Conservation (phyloP, 768 basidiomycete species). For the Trametes villosa region DNA sequence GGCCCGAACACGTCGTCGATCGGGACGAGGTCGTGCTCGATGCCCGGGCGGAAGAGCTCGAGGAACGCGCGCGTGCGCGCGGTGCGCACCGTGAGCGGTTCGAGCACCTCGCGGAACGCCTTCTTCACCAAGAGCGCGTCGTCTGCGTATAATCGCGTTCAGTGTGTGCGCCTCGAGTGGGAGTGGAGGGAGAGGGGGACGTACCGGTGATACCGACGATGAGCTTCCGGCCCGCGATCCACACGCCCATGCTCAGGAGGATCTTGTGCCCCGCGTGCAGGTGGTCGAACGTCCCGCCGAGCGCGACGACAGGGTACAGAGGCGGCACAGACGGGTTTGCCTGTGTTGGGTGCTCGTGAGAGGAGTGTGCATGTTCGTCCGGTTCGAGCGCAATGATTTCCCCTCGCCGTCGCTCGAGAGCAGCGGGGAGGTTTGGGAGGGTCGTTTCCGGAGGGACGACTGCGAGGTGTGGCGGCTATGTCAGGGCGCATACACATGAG, state of each 20-base stretch:
- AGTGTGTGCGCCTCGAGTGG: not conserved
- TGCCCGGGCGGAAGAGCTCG: conserved; percentile 63
- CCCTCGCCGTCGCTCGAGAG: not conserved
- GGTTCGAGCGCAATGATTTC: conserved; percentile 24
- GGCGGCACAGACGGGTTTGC: conserved; percentile 29
- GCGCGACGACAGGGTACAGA: conserved; percentile 68
- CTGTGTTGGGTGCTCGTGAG: no score
- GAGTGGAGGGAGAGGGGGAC: conserved; percentile 20
- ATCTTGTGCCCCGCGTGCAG: conserved; percentile 98
- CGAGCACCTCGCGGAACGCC: conserved; percentile 65
- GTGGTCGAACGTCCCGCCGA: conserved; percentile 98
- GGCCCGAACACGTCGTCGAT: conserved; percentile 91
- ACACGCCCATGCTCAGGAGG: conserved; percentile 88
- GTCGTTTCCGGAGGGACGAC: conserved; percentile 14
- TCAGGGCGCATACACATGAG: conserved; percentile 1
- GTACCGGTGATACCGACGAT: conserved; percentile 89
- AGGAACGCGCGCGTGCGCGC: conserved; percentile 70
- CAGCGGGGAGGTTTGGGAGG: conserved; percentile 12
- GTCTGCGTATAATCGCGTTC: conserved; percentile 44
- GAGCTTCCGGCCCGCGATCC: conserved; percentile 77
- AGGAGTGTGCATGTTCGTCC: no score
- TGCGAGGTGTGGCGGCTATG: not conserved
- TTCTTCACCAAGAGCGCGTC: conserved; percentile 76
- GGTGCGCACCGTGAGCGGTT: conserved; percentile 61
- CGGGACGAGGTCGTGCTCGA: conserved; percentile 70